Base-by-base conservation (phyloP, 2,329 filamentous ascomycete genomes). In the Calonectria crousiana region DNA sequence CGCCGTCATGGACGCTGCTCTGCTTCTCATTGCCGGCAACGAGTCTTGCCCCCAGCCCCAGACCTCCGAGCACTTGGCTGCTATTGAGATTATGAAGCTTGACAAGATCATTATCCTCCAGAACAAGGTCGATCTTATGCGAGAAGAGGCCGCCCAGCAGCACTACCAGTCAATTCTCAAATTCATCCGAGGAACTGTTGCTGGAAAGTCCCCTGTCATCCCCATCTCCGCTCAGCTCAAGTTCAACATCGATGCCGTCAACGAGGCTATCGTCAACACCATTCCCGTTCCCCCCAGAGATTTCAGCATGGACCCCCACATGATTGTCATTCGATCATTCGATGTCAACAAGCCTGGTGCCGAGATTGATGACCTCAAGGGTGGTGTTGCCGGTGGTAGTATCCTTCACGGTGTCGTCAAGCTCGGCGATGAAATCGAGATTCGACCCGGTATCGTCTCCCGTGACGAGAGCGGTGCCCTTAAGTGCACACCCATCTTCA, bases 21-120 rank as follows among this genome's bases (percentile, higher is more conserved):
- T 99, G 74, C 92, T 99, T 71, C 91, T 99, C 69, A 98, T 99
- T 84, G 97, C 97, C 76, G 97, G 97, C 85, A 99, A 99, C 89
- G 97, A 99, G 93, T 93, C 95, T 67, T 98, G 97, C 89, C 97
- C 97, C 41, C 97, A 99, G 87, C 97, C 97, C 66, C 97, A 99
- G 88, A 99, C 97, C 23, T 98, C 96, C 30, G 97, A 99, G 89
- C 97, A 99, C 90, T 90, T 99, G 89, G 97, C 97, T 79, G 97
- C 97, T 78, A 98, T 99, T 84, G 97, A 99, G 87, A 99, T 99
- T 85, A 99, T 99, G 97, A 99, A 99, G 91, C 92, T 99, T 78
- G 95, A 98, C 86, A 97, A 99, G 89, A 98, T 99, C 87, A 98
- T 99, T 85, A 98, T 99, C 83, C 92, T 99, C 74, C 97, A 99